Evolutionary conservation across 83 land plant species (phyloP).

Genomic region (Thuja plicata): DNA sequence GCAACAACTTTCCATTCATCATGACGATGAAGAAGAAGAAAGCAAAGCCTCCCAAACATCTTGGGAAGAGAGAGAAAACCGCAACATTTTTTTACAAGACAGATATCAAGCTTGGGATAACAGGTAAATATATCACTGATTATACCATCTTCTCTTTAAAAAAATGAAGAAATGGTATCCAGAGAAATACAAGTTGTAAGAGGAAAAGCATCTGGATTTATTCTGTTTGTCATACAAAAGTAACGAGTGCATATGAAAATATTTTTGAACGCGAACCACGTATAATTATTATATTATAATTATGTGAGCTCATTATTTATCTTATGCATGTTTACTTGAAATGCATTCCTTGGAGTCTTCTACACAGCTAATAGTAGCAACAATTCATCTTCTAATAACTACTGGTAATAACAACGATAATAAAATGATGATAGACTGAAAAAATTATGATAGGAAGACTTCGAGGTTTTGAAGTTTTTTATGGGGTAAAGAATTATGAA

Average conservation of each 20-base stretch:
- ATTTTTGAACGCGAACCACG: not conserved
- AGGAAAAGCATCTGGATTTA: not conserved
- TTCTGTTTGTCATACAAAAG: no score
- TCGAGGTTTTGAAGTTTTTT: not conserved
- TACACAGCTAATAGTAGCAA: not conserved
- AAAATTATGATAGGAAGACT: not conserved
- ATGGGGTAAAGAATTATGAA: not conserved
- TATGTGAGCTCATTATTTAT: not conserved
- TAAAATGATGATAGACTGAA: not conserved
- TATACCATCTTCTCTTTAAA: not conserved
- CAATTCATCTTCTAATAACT: not conserved
- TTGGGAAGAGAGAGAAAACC: not conserved
- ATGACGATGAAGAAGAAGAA: conserved; percentile 8
- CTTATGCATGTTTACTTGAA: not conserved
- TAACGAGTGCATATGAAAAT: not conserved
- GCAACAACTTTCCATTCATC: conserved; percentile 35
- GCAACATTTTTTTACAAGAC: not conserved
- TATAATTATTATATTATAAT: not conserved
- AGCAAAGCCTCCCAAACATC: not conserved
- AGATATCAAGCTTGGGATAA: not conserved
- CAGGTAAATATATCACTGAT: not conserved
- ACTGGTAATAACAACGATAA: not conserved
- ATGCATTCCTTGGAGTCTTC: not conserved
- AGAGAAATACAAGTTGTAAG: not conserved
- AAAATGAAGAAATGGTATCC: not conserved